Conservation (phyloP, 495 filamentous ascomycete species). For the Jackrogersella multiformis region DNA sequence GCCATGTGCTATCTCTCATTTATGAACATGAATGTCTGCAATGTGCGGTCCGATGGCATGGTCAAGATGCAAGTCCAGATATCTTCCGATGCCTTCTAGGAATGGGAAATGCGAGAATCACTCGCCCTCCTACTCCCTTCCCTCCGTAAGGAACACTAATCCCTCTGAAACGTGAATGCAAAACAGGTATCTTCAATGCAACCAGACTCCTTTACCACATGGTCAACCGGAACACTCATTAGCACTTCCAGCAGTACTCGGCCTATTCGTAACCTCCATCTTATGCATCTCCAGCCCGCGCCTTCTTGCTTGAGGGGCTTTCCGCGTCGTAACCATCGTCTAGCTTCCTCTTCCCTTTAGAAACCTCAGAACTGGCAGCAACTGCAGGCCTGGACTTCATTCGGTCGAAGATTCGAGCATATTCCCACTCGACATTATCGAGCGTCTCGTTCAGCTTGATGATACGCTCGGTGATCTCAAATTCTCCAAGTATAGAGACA, state of each 20-base stretch:
- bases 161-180: conserved; percentile 11
- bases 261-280: neutral
- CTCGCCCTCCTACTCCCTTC: neutral
- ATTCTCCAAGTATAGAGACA: conserved; percentile 76
- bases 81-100: neutral
- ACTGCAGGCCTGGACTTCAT: conserved; percentile 31
- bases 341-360: conserved; percentile 43
- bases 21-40: neutral
- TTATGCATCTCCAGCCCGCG: conserved; percentile 42
- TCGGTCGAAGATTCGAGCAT: conserved; percentile 69
- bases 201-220: conserved; percentile 33
- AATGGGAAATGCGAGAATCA: neutral
- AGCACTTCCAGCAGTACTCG: neutral
- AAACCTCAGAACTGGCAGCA: conserved; percentile 4
- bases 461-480: conserved; percentile 78
- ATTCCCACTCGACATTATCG: conserved; percentile 81
- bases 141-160: neutral
- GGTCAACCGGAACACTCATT: neutral
- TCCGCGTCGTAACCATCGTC: conserved; percentile 20
- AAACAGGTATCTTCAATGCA: conserved; percentile 34
- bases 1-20: neutral
- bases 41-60: neutral
- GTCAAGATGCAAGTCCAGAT: neutral
- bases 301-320: conserved; percentile 47
- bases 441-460: conserved; percentile 84